A percentile compares a stretch with the other conserved stretches of the same genome.
phyloP scores from a whole-genome alignment of 164 flowering plant species.

The Euptelea pleiosperma region DNA sequence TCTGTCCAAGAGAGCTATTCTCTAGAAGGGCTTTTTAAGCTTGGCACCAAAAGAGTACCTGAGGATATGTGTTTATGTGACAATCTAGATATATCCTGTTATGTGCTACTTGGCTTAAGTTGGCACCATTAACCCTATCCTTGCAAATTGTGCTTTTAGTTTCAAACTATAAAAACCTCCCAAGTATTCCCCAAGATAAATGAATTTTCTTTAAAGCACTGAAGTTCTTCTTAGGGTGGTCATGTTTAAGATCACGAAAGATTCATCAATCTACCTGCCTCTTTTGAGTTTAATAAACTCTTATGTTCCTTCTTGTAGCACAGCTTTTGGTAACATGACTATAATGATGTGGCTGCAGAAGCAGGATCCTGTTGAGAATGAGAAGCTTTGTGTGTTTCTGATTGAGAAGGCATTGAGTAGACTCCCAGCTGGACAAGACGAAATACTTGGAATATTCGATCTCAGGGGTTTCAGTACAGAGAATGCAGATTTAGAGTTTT shows the following conservation, averaged over 20 bases:
- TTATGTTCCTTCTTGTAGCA: slow-evolving; percentile 7
- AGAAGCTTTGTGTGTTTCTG: slow-evolving; percentile 72
- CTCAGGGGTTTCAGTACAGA: slow-evolving; percentile 64
- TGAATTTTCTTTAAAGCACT: too few species aligned
- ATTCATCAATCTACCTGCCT: background rate
- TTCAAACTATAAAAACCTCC: too few species aligned
- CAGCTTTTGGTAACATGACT: slow-evolving; percentile 14
- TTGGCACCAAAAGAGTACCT: too few species aligned
- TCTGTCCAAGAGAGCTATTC: too few species aligned
- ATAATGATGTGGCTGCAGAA: slow-evolving; percentile 38
- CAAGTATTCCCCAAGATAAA: too few species aligned
- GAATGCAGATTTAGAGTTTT: slow-evolving; percentile 73
- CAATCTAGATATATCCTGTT: too few species aligned
- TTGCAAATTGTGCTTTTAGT: too few species aligned
- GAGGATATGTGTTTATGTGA: too few species aligned
- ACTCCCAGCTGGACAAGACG: slow-evolving; percentile 68
- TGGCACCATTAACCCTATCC: too few species aligned
- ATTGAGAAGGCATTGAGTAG: slow-evolving; percentile 75
- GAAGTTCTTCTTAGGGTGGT: too few species aligned
- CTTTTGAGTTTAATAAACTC: slow-evolving; percentile 2
- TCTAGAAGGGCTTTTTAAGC: too few species aligned
- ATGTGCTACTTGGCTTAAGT: too few species aligned
- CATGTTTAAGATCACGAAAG: slow-evolving; percentile 3
- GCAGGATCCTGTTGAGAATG: slow-evolving; percentile 53
- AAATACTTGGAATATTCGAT: slow-evolving; percentile 77